These are phyloP conservation scores for Curvularia eragrostidis DNA, from an alignment of 2,329 filamentous ascomycete species.

Conservation along the genomic window DNA sequence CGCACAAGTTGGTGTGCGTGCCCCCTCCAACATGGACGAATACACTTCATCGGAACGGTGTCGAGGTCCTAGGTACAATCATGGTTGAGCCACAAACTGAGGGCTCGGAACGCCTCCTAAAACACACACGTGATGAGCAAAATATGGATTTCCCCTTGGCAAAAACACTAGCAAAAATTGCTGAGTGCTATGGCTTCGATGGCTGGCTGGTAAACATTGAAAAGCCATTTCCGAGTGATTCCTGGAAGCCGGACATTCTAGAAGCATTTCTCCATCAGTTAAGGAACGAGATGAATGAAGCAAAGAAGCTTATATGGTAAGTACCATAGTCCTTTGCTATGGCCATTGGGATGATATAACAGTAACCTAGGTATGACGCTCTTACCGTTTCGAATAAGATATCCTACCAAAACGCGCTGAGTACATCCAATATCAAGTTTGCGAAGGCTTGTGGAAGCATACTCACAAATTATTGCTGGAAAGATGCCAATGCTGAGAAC, in stretches of 20 bases:
- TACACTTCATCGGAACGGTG: conserved; percentile 56
- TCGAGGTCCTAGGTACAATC: conserved; percentile 53
- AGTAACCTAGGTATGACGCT: conserved; percentile 54
- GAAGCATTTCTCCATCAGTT: conserved; percentile 51
- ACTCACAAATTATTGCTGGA: conserved; percentile 58
- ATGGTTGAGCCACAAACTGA: conserved; percentile 53
- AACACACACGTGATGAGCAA: conserved; percentile 14
- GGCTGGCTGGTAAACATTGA: conserved; percentile 59
- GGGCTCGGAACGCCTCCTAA: conserved; percentile 41
- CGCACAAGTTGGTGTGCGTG: conserved; percentile 55
- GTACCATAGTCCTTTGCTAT: conserved; percentile 12
- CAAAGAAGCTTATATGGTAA: conserved; percentile 51
- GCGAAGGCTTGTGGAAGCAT: conserved; percentile 48
- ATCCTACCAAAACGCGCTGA: conserved; percentile 55
- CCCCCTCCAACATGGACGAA: conserved; percentile 57
- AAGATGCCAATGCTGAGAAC: conserved; percentile 29
- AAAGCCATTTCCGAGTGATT: conserved; percentile 47
- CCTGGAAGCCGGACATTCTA: conserved; percentile 42
- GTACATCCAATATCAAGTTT: conserved; percentile 48
- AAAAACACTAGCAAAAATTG: conserved; percentile 49
- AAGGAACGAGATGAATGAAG: conserved; percentile 36
- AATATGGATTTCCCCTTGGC: conserved; percentile 44
- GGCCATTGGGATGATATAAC: not conserved
- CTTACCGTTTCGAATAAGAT: conserved; percentile 53
- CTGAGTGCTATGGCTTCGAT: conserved; percentile 54